Evolutionary conservation across 1,284 basidiomycete species (phyloP), one percentile per base, ranked within the genome.

Genomic region (Cronartium ribicola): DNA sequence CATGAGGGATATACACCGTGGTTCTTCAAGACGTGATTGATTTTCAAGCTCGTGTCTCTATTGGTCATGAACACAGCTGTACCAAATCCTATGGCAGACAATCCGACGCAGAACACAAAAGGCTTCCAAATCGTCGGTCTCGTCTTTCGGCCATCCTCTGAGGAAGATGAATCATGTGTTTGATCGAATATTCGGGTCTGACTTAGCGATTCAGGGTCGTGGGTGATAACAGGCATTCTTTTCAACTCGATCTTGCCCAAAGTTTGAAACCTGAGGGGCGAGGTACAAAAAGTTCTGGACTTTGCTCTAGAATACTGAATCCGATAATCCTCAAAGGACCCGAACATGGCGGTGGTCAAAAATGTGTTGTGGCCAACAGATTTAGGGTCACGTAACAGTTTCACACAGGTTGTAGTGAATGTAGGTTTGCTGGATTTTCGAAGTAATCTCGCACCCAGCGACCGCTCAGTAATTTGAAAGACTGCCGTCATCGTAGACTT

Each of bases 241-340:
- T 71, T 71, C 57, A 71, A 59, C 17, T 71, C 46, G 20, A 71
- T 71, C 55, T 51, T 63, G 4, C 68, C 68, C 61, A 71, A 64
- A 55, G 48, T n/a, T 7, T 55, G 48, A n/a, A 22, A 55, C 48
- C 48, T 13, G 10, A 55, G 48, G 48, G 48, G 48, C 11, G 48
- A 7, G 8, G 48, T 55, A 22, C 22, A 22, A n/a, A 55, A 55
- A 17, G n/a, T n/a, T 55, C 48, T 55, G n/a, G 48, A 55, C 6
- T 55, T 55, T 29, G 29, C 29, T 29, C 29, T 29, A 29, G 29
- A 29, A 29, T 29, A 2, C 29, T 29, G 29, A 29, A 29, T 29
- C 29, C 29, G 1, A 2, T 29, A 2, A 29, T 29, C 29, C 29
- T 29, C 29, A 29, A 29, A 29, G 29, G 29, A 29, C 29, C 29